A percentile compares a stretch with the other conserved stretches of the same genome.
phyloP scores from a whole-genome alignment of 2,329 filamentous ascomycete genomes.

The Pyrenophora graminea region DNA sequence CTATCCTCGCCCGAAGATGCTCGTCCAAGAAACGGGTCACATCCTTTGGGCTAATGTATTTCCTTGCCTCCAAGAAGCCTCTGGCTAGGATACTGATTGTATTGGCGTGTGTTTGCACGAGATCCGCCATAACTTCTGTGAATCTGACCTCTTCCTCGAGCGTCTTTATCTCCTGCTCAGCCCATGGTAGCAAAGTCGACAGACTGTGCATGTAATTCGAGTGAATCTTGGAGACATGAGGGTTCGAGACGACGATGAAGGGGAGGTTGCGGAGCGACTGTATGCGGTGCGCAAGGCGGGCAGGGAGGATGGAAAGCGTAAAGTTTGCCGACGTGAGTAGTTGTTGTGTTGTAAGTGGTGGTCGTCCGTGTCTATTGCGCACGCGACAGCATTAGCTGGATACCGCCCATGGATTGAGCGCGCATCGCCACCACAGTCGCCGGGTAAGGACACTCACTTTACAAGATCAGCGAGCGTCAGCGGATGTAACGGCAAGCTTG shows the following conservation, averaged over 20 bases:
- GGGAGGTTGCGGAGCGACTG: constrained; percentile 91
- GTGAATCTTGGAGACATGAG: constrained; percentile 91
- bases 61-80: constrained; percentile 89
- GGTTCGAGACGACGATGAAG: constrained; percentile 98
- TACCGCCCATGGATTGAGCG: not conserved
- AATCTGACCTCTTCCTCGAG: constrained; percentile 89
- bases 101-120: constrained; percentile 93
- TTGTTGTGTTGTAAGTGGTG: constrained; percentile 77
- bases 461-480: constrained; percentile 87
- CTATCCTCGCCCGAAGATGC: constrained; percentile 90
- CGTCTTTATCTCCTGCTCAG: constrained; percentile 70
- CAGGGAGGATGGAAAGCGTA: constrained; percentile 87
- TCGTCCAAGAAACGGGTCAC: constrained; percentile 94
- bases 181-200: constrained; percentile 85
- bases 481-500: constrained; percentile 75
- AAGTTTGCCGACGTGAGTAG: constrained; percentile 93
- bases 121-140: constrained; percentile 87
- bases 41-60: constrained; percentile 80
- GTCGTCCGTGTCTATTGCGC: constrained; percentile 68
- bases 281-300: constrained; percentile 90
- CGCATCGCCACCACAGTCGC: not conserved
- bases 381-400: constrained; percentile 17
- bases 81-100: constrained; percentile 91
- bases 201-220: constrained; percentile 94
- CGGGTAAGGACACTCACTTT: constrained; percentile 60